Base-by-base conservation (phyloP, 495 filamentous ascomycete species). In the Lasiosphaeria miniovina region DNA sequence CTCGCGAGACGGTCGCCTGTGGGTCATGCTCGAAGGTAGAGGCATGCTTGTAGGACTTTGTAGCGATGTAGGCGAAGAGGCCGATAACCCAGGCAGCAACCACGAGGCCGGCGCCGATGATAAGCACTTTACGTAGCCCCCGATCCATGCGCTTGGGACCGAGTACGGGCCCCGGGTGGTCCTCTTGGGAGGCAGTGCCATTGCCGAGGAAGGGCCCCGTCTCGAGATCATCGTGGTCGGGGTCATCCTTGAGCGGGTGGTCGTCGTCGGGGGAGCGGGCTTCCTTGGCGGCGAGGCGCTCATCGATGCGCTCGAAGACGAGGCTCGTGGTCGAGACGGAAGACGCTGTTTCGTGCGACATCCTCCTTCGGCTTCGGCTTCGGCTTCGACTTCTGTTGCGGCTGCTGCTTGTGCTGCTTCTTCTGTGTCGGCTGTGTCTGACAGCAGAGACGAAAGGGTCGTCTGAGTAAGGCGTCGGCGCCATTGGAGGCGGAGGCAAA, bases 11-110 rank as follows among this genome's bases (percentile, higher is more conserved):
- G 2, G 89, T 88, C 10, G 87, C 85, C 15, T 82, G 74, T 24
- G 88, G 86, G 66, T 93, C 84, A 65, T 92, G 86, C 17, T 84
- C 84, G 53, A 73, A 71, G 31, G 76, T 74, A 24, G 86, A 84
- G 6, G 81, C 66, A 66, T 84, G 83, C 69, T 83, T 79, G 72
- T 90, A 90, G 45, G 82, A 74, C 62, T 87, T 86, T 45, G 81
- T 77, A 3, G 80, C 79, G 54, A 97, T 62, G 73, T 93, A 96
- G 48, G 89, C 74, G 43, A 88, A 78, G 43, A 97, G 80, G 0
- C 90, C 91, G 52, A 92, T 70, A 11, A 89, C 65, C 94, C 94
- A 98, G 54, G 86, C 86, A 7, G 86, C 88, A 24, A 91, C 68
- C 68, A 89, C 85, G 33, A 93, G 66, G 12, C 76, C 74, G 6